Evolutionary conservation across 176 grass and related monocot species (phyloP).

Genomic region (Ensete ventricosum): DNA sequence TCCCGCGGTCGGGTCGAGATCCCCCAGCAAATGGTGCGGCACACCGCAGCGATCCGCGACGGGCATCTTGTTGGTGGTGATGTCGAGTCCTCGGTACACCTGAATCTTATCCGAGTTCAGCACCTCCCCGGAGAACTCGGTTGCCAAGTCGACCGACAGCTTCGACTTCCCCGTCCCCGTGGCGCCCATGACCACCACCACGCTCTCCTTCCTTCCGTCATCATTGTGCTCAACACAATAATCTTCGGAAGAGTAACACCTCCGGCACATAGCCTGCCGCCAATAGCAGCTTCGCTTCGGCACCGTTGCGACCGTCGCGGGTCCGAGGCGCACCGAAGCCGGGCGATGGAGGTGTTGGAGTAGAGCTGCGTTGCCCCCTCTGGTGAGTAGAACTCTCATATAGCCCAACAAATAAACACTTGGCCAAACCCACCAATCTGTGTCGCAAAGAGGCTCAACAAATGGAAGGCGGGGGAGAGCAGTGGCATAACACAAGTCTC

Average conservation of each 20-base stretch:
- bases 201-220: background rate
- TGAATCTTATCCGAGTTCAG: slow-evolving; percentile 84
- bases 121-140: slow-evolving; percentile 38
- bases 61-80: slow-evolving; percentile 72
- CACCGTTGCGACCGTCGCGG: background rate
- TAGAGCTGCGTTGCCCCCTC: background rate
- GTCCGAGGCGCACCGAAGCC: background rate
- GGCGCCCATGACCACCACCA: slow-evolving; percentile 69
- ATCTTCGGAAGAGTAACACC: background rate
- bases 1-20: slow-evolving; percentile 33
- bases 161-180: slow-evolving; percentile 73
- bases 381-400: background rate
- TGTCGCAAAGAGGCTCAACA: background rate
- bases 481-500: background rate
- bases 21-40: slow-evolving; percentile 60
- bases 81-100: slow-evolving; percentile 58
- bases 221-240: background rate
- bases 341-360: background rate
- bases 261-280: background rate
- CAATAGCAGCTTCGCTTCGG: background rate
- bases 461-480: background rate
- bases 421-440: background rate
- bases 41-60: slow-evolving; percentile 38
- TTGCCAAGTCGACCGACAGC: slow-evolving; percentile 56
- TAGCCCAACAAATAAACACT: background rate